These are phyloP conservation scores for Leccinum olivaceopallidum DNA, from an alignment of 768 basidiomycete genomes.

Conservation along the genomic window DNA sequence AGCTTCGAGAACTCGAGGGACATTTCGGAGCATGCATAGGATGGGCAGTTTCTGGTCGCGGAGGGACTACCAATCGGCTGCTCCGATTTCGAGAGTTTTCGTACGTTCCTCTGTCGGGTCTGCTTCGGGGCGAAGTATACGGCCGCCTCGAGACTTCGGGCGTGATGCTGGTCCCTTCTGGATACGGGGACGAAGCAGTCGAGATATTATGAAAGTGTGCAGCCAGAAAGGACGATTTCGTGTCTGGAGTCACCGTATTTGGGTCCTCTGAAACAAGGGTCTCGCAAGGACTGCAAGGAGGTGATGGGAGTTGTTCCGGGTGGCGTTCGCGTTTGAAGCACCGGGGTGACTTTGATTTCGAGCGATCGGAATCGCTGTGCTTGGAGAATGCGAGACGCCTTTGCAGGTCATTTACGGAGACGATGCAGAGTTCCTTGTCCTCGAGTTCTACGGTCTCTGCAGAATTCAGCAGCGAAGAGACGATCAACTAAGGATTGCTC, in stretches of 20 bases:
- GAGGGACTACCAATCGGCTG: slow-evolving; percentile 16
- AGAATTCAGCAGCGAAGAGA: slow-evolving; percentile 45
- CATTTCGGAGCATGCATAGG: slow-evolving; percentile 17
- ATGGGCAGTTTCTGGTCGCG: slow-evolving; percentile 32
- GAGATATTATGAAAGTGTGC: slow-evolving; percentile 31
- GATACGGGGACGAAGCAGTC: slow-evolving; percentile 33
- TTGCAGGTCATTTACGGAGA: slow-evolving; percentile 71
- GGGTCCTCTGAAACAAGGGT: slow-evolving; percentile 11
- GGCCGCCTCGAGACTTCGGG: slow-evolving; percentile 49
- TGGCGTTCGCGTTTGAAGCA: slow-evolving; percentile 38
- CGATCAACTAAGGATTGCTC: slow-evolving; percentile 41
- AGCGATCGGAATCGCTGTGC: slow-evolving; percentile 49
- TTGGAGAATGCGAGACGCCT: slow-evolving; percentile 63
- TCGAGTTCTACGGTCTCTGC: slow-evolving; percentile 69
- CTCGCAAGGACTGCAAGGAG: slow-evolving; percentile 37
- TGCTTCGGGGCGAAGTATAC: slow-evolving; percentile 69
- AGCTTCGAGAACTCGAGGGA: slow-evolving; percentile 11
- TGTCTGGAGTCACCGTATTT: slow-evolving; percentile 5
- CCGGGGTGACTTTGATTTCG: slow-evolving; percentile 61
- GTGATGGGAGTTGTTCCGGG: slow-evolving; percentile 37
- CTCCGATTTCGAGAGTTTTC: slow-evolving; percentile 17
- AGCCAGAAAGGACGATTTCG: slow-evolving; percentile 8
- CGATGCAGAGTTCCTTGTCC: slow-evolving; percentile 63
- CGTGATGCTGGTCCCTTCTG: slow-evolving; percentile 27
- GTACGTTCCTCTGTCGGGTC: slow-evolving; percentile 19